A percentile compares a stretch with the other conserved stretches of the same genome.
Conservation (phyloP, 768 basidiomycete genomes). For the Leccinum obscurum region DNA sequence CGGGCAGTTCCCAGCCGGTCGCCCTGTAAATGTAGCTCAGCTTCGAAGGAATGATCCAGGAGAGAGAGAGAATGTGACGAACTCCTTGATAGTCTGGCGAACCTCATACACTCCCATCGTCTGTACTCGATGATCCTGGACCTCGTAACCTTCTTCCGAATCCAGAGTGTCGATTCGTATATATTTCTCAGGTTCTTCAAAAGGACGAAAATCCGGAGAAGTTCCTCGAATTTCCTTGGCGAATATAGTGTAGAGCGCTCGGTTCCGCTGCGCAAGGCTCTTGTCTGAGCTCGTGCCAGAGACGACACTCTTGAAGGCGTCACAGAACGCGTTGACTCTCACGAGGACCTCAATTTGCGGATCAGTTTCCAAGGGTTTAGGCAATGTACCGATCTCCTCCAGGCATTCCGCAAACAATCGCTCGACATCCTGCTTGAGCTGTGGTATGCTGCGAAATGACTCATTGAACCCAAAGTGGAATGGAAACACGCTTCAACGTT, state of each 20-base stretch:
- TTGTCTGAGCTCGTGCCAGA: conserved; percentile 33
- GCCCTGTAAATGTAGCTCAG: conserved; percentile 29
- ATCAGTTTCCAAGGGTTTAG: conserved; percentile 37
- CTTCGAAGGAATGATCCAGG: neutral
- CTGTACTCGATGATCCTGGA: conserved; percentile 2
- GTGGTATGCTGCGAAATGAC: conserved; percentile 43
- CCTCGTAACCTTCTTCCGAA: neutral
- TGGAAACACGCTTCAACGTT: neutral
- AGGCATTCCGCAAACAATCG: conserved; percentile 38
- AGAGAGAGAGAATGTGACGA: conserved; percentile 5
- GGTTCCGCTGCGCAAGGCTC: conserved; percentile 37
- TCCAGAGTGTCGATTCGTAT: conserved; percentile 14
- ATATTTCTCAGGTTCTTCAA: conserved; percentile 16
- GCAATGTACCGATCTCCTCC: conserved; percentile 40
- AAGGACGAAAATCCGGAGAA: conserved; percentile 43
- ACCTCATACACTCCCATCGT: conserved; percentile 36
- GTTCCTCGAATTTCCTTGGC: conserved; percentile 38
- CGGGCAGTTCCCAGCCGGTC: conserved; percentile 44
- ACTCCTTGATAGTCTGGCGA: conserved; percentile 37
- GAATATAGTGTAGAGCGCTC: conserved; percentile 34
- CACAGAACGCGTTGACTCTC: conserved; percentile 47
- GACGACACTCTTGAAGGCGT: conserved; percentile 35
- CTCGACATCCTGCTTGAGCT: conserved; percentile 41
- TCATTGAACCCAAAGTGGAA: conserved; percentile 4
- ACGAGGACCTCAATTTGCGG: conserved; percentile 47